These are phyloP conservation scores for Aspergillus egyptiacus DNA, from an alignment of 495 filamentous ascomycete species.

Conservation along the genomic window DNA sequence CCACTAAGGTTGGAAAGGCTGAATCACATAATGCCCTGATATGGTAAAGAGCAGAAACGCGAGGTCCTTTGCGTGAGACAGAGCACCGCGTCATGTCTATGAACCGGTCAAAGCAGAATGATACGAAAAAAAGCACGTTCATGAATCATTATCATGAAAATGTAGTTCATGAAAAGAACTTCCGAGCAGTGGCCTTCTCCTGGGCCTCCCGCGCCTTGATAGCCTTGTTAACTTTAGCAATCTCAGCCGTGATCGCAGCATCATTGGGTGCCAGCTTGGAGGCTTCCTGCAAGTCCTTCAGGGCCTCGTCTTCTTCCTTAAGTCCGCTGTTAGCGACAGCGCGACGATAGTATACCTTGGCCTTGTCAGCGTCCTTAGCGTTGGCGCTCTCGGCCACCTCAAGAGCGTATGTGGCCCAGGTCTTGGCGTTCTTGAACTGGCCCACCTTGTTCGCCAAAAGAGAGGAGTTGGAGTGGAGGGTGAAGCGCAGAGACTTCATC, in stretches of 20 bases:
- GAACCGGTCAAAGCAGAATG: constrained; percentile 6
- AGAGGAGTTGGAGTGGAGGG: constrained; percentile 71
- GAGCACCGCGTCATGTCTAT: constrained; percentile 7
- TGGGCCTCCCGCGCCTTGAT: constrained; percentile 67
- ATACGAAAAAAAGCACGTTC: constrained; percentile 16
- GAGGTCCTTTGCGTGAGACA: not conserved
- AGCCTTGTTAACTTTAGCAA: constrained; percentile 67
- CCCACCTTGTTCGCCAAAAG: constrained; percentile 76
- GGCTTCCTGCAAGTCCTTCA: constrained; percentile 72
- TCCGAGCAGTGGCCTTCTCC: constrained; percentile 84
- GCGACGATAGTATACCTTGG: constrained; percentile 81
- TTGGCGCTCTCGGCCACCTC: constrained; percentile 50
- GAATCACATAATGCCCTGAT: constrained; percentile 1
- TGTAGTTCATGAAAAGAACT: constrained; percentile 62
- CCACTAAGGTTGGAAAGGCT: constrained; percentile 4
- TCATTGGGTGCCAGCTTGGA: constrained; percentile 69
- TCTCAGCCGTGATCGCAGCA: constrained; percentile 66
- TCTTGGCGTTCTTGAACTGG: constrained; percentile 60
- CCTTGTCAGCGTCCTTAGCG: constrained; percentile 69
- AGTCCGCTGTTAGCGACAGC: constrained; percentile 64
- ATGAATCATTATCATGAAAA: constrained; percentile 25
- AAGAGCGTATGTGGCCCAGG: constrained; percentile 67
- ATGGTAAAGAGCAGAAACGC: not conserved
- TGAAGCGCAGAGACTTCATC: constrained; percentile 68
- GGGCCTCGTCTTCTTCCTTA: constrained; percentile 81